Percentiles rank a stretch among this genome's conserved stretches.
Conservation (phyloP, 768 basidiomycete species). For the Lactarius quietus region DNA sequence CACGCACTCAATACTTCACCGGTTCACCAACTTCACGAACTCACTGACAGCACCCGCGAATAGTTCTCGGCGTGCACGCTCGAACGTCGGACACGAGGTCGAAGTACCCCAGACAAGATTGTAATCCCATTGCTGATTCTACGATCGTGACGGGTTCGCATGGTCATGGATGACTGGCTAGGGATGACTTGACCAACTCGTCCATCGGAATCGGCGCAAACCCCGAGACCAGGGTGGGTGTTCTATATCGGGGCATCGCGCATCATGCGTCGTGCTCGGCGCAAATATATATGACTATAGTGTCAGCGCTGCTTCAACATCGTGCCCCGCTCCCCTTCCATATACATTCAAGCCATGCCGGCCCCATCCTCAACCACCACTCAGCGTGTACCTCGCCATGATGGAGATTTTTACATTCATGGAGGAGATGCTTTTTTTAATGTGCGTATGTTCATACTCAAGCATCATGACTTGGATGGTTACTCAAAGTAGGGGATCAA, state of each 20-base stretch:
- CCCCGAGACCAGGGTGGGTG: constrained; percentile 3
- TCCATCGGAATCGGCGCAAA: constrained; percentile 1
- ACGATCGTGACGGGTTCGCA: not conserved
- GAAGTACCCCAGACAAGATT: not conserved
- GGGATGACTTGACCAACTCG: not conserved
- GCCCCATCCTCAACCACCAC: not conserved
- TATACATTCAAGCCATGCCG: not conserved
- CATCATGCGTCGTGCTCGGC: not conserved
- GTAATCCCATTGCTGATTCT: not conserved
- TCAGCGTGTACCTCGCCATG: constrained; percentile 30
- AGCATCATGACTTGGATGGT: not conserved
- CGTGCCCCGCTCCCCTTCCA: not conserved
- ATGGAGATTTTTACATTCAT: constrained; percentile 44
- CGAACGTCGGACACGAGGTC: constrained; percentile 11
- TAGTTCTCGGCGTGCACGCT: not conserved
- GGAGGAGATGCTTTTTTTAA: constrained; percentile 47
- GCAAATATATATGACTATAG: constrained; percentile 19
- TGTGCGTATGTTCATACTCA: constrained; percentile 25
- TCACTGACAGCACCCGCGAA: not conserved
- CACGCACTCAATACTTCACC: constrained; percentile 1
- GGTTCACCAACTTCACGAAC: not conserved
- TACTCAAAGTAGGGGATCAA: not conserved
- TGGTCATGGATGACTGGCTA: not conserved
- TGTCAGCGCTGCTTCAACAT: not conserved
- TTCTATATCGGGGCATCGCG: not conserved